phyloP scores from a whole-genome alignment of 176 grass and related monocot genomes.

The Pontederia crassipes region DNA sequence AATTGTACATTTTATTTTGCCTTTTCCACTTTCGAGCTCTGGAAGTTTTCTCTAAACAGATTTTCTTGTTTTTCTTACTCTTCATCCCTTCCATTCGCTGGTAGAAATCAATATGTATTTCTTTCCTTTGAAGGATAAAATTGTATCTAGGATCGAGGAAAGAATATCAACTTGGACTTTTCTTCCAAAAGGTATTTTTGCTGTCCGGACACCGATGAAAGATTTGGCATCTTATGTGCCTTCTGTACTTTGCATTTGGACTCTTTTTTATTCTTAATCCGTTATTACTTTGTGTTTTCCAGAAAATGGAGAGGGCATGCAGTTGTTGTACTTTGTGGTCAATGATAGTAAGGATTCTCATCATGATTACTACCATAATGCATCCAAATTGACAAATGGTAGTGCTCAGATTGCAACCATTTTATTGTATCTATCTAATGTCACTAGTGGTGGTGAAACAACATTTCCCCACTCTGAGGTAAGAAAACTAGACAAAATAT shows the following conservation, averaged over 20 bases:
- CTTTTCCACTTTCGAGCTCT: no score
- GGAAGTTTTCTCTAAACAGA: no score
- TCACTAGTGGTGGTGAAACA: constrained; percentile 62
- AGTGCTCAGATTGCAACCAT: constrained; percentile 34
- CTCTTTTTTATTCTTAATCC: neutral
- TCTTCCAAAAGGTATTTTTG: constrained; percentile 69
- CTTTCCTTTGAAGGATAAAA: constrained; percentile 37
- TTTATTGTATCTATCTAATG: constrained; percentile 65
- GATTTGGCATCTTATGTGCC: no score
- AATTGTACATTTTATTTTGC: no score
- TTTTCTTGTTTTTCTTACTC: no score
- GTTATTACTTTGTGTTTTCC: constrained; percentile 16
- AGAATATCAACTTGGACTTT: constrained; percentile 83
- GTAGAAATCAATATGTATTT: constrained; percentile 13
- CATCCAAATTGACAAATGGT: constrained; percentile 23
- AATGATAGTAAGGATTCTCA: constrained; percentile 39
- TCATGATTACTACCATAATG: constrained; percentile 32
- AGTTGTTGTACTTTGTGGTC: constrained; percentile 31
- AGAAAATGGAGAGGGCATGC: constrained; percentile 57
- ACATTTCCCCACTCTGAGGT: constrained; percentile 66
- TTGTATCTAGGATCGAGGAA: constrained; percentile 62
- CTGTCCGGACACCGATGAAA: neutral
- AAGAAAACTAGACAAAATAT: neutral
- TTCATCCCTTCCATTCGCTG: neutral
- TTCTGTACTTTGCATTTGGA: neutral